phyloP scores from a whole-genome alignment of 208 protist genomes.

The Leishmania arabica region DNA sequence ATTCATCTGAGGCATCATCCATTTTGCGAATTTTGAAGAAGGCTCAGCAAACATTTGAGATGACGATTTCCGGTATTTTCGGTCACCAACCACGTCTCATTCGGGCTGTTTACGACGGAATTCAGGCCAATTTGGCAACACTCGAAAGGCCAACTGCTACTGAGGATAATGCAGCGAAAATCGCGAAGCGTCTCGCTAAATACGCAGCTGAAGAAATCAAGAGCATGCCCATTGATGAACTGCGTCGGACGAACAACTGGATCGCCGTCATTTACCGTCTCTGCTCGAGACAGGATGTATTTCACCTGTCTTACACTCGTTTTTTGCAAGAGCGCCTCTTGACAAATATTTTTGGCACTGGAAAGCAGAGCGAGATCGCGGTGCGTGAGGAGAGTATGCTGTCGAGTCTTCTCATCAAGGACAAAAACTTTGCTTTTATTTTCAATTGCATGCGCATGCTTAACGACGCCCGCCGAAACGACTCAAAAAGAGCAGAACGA shows the following conservation, averaged over 20 bases:
- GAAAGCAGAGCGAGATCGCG: constrained; percentile 17
- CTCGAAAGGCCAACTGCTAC: constrained; percentile 13
- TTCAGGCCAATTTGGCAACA: constrained; percentile 14
- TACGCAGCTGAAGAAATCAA: constrained; percentile 30
- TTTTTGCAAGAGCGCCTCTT: constrained; percentile 44
- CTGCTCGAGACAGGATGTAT: constrained; percentile 45
- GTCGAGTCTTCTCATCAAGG: constrained; percentile 38
- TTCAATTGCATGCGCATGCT: constrained; percentile 47
- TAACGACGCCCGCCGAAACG: constrained; percentile 32
- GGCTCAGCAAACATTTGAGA: constrained; percentile 22
- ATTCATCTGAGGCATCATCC: constrained; percentile 7
- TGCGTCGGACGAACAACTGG: constrained; percentile 31
- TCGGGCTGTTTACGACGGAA: constrained; percentile 24
- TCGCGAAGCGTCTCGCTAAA: constrained; percentile 30
- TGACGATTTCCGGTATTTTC: constrained; percentile 26
- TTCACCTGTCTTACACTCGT: constrained; percentile 34
- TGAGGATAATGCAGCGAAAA: constrained; percentile 24
- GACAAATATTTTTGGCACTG: constrained; percentile 26
- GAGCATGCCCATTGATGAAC: constrained; percentile 17
- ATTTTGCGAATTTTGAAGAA: constrained; percentile 26
- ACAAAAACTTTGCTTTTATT: constrained; percentile 52
- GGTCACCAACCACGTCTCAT: constrained; percentile 16
- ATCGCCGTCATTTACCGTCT: constrained; percentile 45
- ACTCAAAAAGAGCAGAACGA: background rate
- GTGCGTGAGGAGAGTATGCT: constrained; percentile 42